Percentiles rank a stretch among this genome's conserved stretches.
Conservation (phyloP, 2,329 filamentous ascomycete species). For the Trichoderma sp. region DNA sequence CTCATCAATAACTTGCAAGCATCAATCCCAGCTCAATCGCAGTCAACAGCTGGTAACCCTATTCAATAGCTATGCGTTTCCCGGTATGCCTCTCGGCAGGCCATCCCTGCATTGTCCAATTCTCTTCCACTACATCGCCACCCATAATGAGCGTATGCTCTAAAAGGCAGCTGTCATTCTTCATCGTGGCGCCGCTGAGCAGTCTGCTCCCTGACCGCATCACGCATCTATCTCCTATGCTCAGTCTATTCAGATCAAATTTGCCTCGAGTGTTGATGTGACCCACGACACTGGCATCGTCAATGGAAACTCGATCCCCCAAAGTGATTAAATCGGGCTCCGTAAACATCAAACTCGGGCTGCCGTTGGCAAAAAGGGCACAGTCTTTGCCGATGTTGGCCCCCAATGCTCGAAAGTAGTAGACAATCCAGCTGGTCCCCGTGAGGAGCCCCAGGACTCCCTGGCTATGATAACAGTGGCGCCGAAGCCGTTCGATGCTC, state of each 20-base stretch:
- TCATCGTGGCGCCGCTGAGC: slow-evolving; percentile 55
- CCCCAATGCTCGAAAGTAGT: slow-evolving; percentile 56
- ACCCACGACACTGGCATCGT: slow-evolving; percentile 57
- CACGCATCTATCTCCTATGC: slow-evolving; percentile 54
- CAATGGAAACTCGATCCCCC: slow-evolving; percentile 54
- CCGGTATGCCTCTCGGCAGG: slow-evolving; percentile 37
- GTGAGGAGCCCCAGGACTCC: slow-evolving; percentile 56
- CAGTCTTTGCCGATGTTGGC: slow-evolving; percentile 57
- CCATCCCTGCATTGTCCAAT: slow-evolving; percentile 56
- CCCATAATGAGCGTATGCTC: slow-evolving; percentile 61
- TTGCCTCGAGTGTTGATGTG: slow-evolving; percentile 60
- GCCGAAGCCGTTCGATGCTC: slow-evolving; percentile 51
- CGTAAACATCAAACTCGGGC: slow-evolving; percentile 55
- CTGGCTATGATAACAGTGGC: slow-evolving; percentile 50
- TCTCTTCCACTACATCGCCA: slow-evolving; percentile 55
- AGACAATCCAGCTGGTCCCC: slow-evolving; percentile 52
- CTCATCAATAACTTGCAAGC: background rate
- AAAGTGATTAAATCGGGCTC: slow-evolving; percentile 58
- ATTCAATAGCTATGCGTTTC: background rate
- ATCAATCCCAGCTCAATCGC: background rate
- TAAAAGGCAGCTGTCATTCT: slow-evolving; percentile 52
- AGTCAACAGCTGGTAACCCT: background rate
- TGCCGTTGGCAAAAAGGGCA: slow-evolving; percentile 55
- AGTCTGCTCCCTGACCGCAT: slow-evolving; percentile 53
- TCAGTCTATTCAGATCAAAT: slow-evolving; percentile 55